phyloP scores from a whole-genome alignment of 345 rosid genomes.

The Gossypioides kirkii region DNA sequence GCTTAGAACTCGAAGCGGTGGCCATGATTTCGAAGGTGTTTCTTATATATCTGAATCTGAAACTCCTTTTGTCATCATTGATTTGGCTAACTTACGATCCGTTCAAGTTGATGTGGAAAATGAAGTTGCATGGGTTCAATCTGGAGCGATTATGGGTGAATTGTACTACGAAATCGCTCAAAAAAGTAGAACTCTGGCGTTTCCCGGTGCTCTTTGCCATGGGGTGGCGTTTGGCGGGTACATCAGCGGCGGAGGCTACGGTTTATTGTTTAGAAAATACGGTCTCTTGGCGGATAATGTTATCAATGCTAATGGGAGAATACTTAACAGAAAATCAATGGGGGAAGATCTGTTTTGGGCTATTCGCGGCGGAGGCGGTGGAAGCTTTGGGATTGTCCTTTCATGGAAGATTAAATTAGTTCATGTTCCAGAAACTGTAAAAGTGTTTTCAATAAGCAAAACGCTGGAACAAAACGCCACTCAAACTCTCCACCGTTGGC shows the following conservation, averaged over 20 bases:
- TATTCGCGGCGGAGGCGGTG: background rate
- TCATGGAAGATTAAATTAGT: background rate
- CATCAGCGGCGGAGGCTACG: slow-evolving; percentile 2
- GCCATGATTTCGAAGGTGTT: slow-evolving; percentile 11
- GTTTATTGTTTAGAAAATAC: background rate
- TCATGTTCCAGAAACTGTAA: background rate
- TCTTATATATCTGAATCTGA: background rate
- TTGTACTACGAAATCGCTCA: background rate
- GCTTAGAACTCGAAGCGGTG: background rate
- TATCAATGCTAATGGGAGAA: background rate
- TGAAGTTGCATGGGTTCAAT: slow-evolving; percentile 3
- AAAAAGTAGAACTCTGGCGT: background rate
- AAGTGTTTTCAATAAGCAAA: background rate
- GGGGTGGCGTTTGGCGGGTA: background rate
- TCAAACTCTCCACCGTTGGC: slow-evolving; percentile 5
- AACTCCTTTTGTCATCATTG: background rate
- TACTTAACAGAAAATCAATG: background rate
- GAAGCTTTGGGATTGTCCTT: background rate
- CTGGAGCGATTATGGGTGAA: background rate
- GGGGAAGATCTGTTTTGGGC: slow-evolving; percentile 5
- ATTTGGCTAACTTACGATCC: slow-evolving; percentile 3
- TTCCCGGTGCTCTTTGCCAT: background rate
- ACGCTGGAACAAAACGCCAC: slow-evolving; percentile 7
- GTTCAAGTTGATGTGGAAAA: background rate
- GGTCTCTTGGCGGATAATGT: slow-evolving; percentile 5